Base-by-base conservation (phyloP, 1,284 basidiomycete species). In the Ustilago trichophora region DNA sequence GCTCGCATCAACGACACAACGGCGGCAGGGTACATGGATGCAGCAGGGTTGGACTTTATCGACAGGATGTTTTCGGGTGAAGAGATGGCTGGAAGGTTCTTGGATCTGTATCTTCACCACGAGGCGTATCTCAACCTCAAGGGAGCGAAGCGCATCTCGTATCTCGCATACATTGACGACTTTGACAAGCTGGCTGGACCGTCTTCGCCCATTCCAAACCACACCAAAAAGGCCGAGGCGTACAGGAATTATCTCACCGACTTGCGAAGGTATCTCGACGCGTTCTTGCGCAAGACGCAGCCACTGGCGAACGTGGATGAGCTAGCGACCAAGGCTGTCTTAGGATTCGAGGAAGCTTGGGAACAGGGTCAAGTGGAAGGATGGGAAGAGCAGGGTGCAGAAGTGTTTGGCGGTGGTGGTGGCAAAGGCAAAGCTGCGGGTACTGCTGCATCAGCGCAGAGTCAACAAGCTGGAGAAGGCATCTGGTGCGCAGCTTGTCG, bases 401-500 rank as follows among this genome's bases (percentile, higher is more conserved):
- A 54, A 47, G 48, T 74, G 19, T 72, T 58, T 42, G 59, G 55
- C 25, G 36, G 57, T 21, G 67, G 71, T 13, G 68, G 75, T 24
- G 60, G 51, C 16, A 71, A 64, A 36, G 79, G 37, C 1, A 25
- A 31, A 6, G 50, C 27, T 19, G 19, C 24, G 9, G 6, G 27
- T 27, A 9, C 46, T 29, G 27, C n/a, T n/a, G n/a, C 27, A 29
- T 29, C 13, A 29, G 27, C 27, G 27, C 8, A n/a, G n/a, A n/a
- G n/a, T n/a, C n/a, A 7, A 34, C 26, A 10, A 41, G 38, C 49
- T 12, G 64, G 54, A 10, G 84, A 85, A 22, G 92, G 92, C 1
- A 92, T 98, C 54, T 98, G 95, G 95, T 98, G 96, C 85, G 85
- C 89, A 41, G 91, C 93, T 49, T 98, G 93, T 80, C 91, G 93